A percentile compares a stretch with the other conserved stretches of the same genome.
Conservation (phyloP, 1,284 basidiomycete genomes). For the Cutaneotrichosporon curvatum region DNA sequence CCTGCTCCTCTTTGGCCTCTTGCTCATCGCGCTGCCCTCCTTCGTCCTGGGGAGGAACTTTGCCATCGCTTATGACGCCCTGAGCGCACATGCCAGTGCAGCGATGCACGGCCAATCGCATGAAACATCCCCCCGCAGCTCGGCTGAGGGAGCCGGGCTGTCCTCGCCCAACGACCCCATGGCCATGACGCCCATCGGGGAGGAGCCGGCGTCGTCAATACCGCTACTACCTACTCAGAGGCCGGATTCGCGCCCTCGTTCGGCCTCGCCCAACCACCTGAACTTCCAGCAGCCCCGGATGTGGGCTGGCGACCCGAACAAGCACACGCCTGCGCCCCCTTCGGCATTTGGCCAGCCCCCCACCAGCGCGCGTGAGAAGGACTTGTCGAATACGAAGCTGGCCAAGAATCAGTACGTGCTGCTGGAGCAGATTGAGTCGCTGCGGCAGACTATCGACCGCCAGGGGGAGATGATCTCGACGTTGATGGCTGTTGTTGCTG, state of each 20-base stretch:
- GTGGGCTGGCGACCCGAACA: conserved; percentile 13
- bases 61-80: conserved; percentile 74
- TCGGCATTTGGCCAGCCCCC: background rate
- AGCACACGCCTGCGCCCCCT: conserved; percentile 1
- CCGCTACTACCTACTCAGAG: conserved; percentile 1
- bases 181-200: background rate
- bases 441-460: conserved; percentile 36
- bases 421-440: conserved; percentile 39
- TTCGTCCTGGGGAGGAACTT: conserved; percentile 86
- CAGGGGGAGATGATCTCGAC: conserved; percentile 30
- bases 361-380: conserved; percentile 15
- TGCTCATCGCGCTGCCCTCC: conserved; percentile 77
- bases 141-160: too few species aligned
- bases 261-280: background rate
- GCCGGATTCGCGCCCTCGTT: background rate
- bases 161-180: too few species aligned
- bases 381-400: conserved; percentile 44
- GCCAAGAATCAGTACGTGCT: conserved; percentile 46
- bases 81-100: conserved; percentile 35
- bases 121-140: too few species aligned
- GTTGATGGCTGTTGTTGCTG: conserved; percentile 8
- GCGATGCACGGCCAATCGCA: background rate
- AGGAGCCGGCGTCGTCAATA: background rate
- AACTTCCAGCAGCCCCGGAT: background rate
- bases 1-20: conserved; percentile 71